phyloP scores from a whole-genome alignment of 352 stramenopile species.

The Aphanomyces invadans region DNA sequence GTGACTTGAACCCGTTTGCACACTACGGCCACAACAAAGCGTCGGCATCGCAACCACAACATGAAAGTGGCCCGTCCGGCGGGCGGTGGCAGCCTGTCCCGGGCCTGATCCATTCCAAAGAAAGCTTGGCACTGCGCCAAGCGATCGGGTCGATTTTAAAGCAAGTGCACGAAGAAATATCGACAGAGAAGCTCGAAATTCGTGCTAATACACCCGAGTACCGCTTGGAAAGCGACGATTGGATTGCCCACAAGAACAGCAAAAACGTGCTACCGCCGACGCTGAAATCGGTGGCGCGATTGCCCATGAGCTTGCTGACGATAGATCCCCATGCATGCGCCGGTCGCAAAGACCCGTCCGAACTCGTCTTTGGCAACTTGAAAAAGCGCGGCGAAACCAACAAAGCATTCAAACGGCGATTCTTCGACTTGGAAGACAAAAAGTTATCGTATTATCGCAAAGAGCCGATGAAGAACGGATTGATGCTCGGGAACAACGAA shows the following conservation, averaged over 20 bases:
- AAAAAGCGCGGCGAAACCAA: conserved; percentile 81
- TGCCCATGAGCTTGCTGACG: conserved; percentile 66
- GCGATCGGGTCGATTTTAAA: conserved; percentile 67
- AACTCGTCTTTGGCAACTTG: conserved; percentile 53
- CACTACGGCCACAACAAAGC: conserved; percentile 31
- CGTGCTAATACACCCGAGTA: conserved; percentile 83
- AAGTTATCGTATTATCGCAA: conserved; percentile 81
- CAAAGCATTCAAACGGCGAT: conserved; percentile 70
- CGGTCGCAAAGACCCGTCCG: conserved; percentile 27
- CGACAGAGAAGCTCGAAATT: conserved; percentile 68
- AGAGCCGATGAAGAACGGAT: conserved; percentile 71
- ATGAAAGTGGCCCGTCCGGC: conserved; percentile 1
- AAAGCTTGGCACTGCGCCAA: conserved; percentile 69
- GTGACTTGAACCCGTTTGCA: conserved; percentile 67
- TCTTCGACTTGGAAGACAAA: conserved; percentile 74
- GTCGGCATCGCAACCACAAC: background rate
- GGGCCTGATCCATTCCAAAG: conserved; percentile 67
- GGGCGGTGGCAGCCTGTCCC: conserved; percentile 67
- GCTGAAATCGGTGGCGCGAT: conserved; percentile 71
- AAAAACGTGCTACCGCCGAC: conserved; percentile 73
- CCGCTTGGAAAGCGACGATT: conserved; percentile 76
- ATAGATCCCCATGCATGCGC: conserved; percentile 37
- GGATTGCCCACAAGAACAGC: conserved; percentile 73
- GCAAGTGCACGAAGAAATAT: conserved; percentile 72
- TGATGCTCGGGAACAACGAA: conserved; percentile 56